phyloP scores from a whole-genome alignment of 2,329 filamentous ascomycete species.

The Pseudogymnoascus sp. region DNA sequence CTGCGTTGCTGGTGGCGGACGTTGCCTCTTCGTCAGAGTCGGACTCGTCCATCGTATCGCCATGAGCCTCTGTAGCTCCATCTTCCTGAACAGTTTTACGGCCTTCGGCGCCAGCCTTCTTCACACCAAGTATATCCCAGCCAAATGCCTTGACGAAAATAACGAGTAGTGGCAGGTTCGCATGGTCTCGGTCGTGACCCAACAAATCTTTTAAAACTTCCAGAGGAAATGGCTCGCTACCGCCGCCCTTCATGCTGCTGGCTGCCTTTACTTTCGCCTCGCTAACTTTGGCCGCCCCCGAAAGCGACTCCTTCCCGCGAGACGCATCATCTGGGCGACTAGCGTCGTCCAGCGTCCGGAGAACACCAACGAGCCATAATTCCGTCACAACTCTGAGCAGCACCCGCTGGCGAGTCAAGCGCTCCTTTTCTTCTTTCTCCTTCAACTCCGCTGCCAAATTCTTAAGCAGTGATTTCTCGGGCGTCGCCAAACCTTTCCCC shows the following conservation, averaged over 20 bases:
- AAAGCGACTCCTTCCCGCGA: conserved; percentile 38
- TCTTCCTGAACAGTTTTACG: conserved; percentile 79
- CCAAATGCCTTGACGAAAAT: conserved; percentile 93
- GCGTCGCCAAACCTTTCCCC: conserved; percentile 82
- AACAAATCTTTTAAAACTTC: conserved; percentile 97
- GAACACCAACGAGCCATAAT: conserved; percentile 84
- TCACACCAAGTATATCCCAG: conserved; percentile 88
- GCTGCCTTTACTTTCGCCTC: conserved; percentile 49
- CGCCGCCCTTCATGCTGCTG: conserved; percentile 52
- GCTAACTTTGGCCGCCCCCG: conserved; percentile 49
- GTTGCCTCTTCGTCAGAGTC: conserved; percentile 44
- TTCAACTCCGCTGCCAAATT: conserved; percentile 69
- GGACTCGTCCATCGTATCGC: conserved; percentile 38
- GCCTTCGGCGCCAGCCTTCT: conserved; percentile 62
- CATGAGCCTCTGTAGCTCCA: conserved; percentile 50
- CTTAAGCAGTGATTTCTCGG: conserved; percentile 79
- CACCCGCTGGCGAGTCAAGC: conserved; percentile 74
- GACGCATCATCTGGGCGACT: conserved; percentile 55
- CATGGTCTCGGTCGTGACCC: conserved; percentile 85
- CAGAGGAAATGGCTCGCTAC: conserved; percentile 85
- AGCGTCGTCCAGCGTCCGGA: conserved; percentile 70
- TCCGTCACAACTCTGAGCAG: conserved; percentile 88
- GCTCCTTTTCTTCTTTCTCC: conserved; percentile 94
- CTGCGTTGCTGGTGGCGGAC: conserved; percentile 36
- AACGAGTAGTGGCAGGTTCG: conserved; percentile 83